Conservation (phyloP, 2,329 filamentous ascomycete species). For the Verticillium longisporum region DNA sequence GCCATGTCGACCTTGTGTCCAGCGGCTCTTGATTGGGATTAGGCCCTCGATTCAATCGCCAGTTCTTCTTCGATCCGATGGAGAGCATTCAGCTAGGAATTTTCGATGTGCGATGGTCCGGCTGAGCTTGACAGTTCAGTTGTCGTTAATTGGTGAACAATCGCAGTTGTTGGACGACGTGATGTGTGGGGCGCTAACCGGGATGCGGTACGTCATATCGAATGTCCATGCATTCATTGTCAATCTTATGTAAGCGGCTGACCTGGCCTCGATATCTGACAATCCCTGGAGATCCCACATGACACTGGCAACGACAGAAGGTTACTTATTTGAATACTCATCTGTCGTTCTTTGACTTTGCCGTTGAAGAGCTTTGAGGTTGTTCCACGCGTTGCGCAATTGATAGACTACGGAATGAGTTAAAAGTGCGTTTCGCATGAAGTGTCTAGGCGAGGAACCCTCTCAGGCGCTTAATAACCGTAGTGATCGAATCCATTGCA, state of each 20-base stretch:
- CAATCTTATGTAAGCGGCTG: neutral
- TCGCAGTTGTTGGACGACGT: neutral
- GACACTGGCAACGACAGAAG: no score
- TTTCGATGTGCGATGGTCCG: neutral
- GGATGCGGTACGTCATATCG: neutral
- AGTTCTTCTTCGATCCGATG: neutral
- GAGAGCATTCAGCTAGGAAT: neutral
- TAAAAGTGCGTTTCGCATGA: no score
- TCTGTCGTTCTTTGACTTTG: no score
- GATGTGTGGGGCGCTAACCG: neutral
- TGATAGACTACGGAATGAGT: no score
- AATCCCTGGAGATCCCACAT: no score
- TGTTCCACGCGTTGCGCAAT: no score
- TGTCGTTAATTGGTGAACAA: neutral
- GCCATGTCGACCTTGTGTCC: constrained; percentile 23
- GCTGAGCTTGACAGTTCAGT: neutral
- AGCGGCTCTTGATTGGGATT: neutral
- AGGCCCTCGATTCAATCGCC: neutral
- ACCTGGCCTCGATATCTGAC: neutral
- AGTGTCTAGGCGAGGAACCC: no score
- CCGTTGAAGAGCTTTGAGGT: no score
- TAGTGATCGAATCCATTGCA: no score
- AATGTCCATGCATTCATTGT: neutral
- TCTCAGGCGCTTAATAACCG: no score
- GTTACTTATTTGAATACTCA: no score